Conservation (phyloP, 129 eudicot genomes). For the Helianthus annuus region DNA sequence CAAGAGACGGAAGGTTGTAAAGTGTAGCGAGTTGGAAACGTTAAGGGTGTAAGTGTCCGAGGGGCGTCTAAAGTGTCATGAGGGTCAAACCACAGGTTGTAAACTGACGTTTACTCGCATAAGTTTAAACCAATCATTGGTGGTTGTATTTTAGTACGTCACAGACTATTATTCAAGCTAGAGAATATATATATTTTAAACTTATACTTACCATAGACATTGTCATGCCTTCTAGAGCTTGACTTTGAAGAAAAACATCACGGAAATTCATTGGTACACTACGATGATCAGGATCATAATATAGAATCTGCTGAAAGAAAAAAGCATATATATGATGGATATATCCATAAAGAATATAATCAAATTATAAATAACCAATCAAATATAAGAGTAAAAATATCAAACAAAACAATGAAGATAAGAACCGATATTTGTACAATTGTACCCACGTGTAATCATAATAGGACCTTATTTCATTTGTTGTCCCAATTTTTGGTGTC, state of each 20-base stretch:
- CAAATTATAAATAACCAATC: slow-evolving; percentile 12
- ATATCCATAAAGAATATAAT: neutral
- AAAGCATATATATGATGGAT: slow-evolving; percentile 15
- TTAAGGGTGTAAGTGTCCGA: too few species aligned
- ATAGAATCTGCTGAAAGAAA: slow-evolving; percentile 51
- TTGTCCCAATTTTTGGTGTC: neutral
- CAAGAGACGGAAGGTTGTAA: too few species aligned
- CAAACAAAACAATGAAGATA: neutral
- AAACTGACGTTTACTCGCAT: too few species aligned
- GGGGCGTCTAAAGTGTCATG: too few species aligned
- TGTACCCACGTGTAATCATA: slow-evolving; percentile 9
- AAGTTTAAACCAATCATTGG: neutral
- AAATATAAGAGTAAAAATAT: neutral
- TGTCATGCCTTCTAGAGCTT: slow-evolving; percentile 94
- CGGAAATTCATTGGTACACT: slow-evolving; percentile 71
- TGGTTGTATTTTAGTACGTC: neutral
- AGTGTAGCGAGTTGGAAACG: too few species aligned
- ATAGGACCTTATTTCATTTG: neutral
- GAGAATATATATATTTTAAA: slow-evolving; percentile 2
- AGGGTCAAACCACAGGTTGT: too few species aligned
- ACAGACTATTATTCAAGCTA: slow-evolving; percentile 1
- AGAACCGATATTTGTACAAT: neutral
- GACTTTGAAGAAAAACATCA: slow-evolving; percentile 84
- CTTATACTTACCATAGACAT: slow-evolving; percentile 71
- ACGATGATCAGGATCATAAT: slow-evolving; percentile 68